Percentiles rank a stretch among this genome's conserved stretches.
These are phyloP conservation scores for Coniella lustricola DNA, from an alignment of 2,329 filamentous ascomycete species.

Conservation along the genomic window DNA sequence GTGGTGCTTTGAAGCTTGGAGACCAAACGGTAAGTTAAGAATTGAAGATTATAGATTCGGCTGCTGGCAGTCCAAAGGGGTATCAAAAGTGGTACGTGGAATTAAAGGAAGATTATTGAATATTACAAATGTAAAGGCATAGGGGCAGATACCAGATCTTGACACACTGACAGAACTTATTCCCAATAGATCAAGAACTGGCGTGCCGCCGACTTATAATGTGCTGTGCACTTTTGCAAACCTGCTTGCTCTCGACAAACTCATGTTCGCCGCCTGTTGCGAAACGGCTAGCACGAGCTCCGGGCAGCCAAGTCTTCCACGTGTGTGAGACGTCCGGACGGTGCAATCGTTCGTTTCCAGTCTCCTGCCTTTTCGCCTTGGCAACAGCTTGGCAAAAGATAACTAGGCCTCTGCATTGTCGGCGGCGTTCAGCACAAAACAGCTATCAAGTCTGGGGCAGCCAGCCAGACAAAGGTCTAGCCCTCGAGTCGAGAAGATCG, in stretches of 20 bases:
- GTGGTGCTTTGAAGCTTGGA: neutral
- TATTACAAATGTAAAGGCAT: neutral
- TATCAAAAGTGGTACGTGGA: neutral
- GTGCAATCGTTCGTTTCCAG: constrained; percentile 7
- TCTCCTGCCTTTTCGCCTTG: constrained; percentile 7
- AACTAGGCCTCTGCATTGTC: too few species aligned
- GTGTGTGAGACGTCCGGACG: constrained; percentile 6
- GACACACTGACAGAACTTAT: too few species aligned
- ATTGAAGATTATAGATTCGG: neutral
- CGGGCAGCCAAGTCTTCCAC: constrained; percentile 11
- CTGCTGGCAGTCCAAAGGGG: neutral
- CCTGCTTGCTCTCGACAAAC: neutral
- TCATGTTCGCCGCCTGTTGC: neutral
- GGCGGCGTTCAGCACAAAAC: too few species aligned
- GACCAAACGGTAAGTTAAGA: neutral
- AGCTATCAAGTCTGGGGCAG: too few species aligned
- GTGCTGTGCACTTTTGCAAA: too few species aligned
- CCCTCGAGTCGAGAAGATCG: too few species aligned
- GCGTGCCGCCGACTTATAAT: constrained; percentile 9
- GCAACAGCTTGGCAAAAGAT: constrained; percentile 2
- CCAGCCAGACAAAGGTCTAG: too few species aligned
- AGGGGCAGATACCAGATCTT: constrained; percentile 12
- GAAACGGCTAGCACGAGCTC: constrained; percentile 10
- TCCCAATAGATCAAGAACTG: neutral
- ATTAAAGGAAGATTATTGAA: neutral